These are phyloP conservation scores for Melocanna baccifera DNA, from an alignment of 176 grass and related monocot genomes.

Conservation along the genomic window DNA sequence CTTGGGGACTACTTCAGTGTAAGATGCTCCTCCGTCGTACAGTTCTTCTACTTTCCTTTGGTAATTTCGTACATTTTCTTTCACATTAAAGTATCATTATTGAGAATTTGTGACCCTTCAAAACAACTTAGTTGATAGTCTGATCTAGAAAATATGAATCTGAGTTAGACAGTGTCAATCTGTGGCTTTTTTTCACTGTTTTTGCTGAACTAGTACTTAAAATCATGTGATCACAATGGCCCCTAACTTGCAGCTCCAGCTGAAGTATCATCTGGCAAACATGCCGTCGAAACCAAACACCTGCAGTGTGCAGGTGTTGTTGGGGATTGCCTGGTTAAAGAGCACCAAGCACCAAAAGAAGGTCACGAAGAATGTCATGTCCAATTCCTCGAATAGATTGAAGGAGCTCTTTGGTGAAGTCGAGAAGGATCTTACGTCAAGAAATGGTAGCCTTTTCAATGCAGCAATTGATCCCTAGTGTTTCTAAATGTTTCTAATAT, in stretches of 20 bases:
- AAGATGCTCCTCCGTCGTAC: conserved; percentile 4
- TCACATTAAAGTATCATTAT: not conserved
- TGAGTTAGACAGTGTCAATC: not conserved
- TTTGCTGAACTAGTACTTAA: not conserved
- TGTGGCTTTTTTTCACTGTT: not conserved
- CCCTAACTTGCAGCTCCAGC: conserved; percentile 60
- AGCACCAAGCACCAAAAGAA: conserved; percentile 82
- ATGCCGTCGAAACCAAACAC: conserved; percentile 50
- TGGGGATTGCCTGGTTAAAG: conserved; percentile 88
- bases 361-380: conserved; percentile 69
- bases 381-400: conserved; percentile 54
- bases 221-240: not conserved
- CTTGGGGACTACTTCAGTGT: conserved; percentile 74
- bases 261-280: conserved; percentile 71
- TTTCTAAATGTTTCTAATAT: not conserved
- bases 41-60: not conserved
- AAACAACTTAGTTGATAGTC: not conserved
- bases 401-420: conserved; percentile 62
- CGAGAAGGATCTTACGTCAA: conserved; percentile 60
- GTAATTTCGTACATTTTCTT: not conserved
- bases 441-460: conserved; percentile 34
- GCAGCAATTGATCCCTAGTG: not conserved
- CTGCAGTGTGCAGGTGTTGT: conserved; percentile 54
- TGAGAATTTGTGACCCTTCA: not conserved
- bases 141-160: not conserved